Base-by-base conservation (phyloP, 352 stramenopile genomes). In the Phytophthora podocarpi region DNA sequence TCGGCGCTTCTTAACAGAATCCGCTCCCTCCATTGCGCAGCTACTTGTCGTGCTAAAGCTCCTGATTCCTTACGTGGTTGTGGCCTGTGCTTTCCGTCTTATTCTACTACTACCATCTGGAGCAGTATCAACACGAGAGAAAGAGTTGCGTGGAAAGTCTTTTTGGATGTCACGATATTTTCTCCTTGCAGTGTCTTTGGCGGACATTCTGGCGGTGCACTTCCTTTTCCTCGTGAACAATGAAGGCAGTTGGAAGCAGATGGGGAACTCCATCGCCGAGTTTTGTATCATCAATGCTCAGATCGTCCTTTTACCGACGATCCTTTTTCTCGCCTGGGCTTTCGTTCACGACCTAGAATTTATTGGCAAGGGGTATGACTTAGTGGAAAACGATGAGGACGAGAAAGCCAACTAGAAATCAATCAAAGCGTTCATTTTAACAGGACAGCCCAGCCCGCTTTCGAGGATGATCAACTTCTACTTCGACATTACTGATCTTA, bases 221-320 rank as follows among this genome's bases (percentile, higher is more conserved):
- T 89, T 89, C 21, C 66, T 95, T 9, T 95, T 91, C 59, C 72
- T 87, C 24, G 85, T 95, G 20, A 69, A 72, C 28, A 84, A 93
- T 68, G 80, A 95, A 82, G 83, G 83, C 53, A 91, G 80, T 50
- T 95, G 85, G 85, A 92, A 92, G 58, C 74, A 93, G 41, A 95
- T 95, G 50, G 85, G 85, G 16, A 95, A 95, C 66, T 92, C 82
- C 21, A 93, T 93, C 56, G 89, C 82, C 2, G 78, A 86, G 59
- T 93, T 89, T 49, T 85, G 82, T 56, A 90, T 93, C 51, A 70
- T 89, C 39, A 93, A 93, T 58, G 76, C 70, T 27, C 80, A 87
- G 37, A 80, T 90, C 27, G 70, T 91, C 30, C 83, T 93, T 34
- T 68, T 91, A 16, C 80, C 85, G 52, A 68, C 89, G 28, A 71